phyloP scores from a whole-genome alignment of 2,329 filamentous ascomycete species.

The Aspergillus floridensis region DNA sequence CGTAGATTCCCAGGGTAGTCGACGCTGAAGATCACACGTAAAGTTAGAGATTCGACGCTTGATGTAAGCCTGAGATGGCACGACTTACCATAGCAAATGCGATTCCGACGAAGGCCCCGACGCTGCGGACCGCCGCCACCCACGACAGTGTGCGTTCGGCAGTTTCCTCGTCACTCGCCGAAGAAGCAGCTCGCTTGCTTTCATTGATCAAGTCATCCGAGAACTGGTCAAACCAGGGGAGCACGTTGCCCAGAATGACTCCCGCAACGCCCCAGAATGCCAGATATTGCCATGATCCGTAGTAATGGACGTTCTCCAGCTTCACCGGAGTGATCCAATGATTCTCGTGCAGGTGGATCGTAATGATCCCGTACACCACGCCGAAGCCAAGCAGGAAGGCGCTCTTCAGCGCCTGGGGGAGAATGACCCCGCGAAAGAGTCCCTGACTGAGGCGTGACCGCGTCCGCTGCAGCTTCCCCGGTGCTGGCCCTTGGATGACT shows the following conservation, averaged over 20 bases:
- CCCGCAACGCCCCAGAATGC: conserved; percentile 79
- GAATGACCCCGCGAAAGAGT: conserved; percentile 41
- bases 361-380: conserved; percentile 75
- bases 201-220: conserved; percentile 58
- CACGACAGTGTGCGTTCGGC: conserved; percentile 51
- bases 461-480: conserved; percentile 31
- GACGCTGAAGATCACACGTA: conserved; percentile 58
- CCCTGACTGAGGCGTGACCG: conserved; percentile 39
- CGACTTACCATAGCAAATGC: conserved; percentile 77
- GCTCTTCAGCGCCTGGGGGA: conserved; percentile 59
- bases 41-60: conserved; percentile 7
- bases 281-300: conserved; percentile 64
- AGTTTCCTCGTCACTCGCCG: conserved; percentile 28
- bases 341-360: conserved; percentile 74
- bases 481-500: conserved; percentile 24
- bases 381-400: conserved; percentile 74
- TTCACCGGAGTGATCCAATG: conserved; percentile 62
- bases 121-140: conserved; percentile 67
- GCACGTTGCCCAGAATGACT: conserved; percentile 70
- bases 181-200: conserved; percentile 18
- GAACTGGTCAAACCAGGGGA: conserved; percentile 79
- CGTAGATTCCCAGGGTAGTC: conserved; percentile 88
- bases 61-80: neutral
- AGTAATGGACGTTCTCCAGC: conserved; percentile 55
- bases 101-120: conserved; percentile 70